A percentile compares a stretch with the other conserved stretches of the same genome.
Evolutionary conservation across 2,329 filamentous ascomycete genomes (phyloP).

Genomic region (Xylariaceae sp.): DNA sequence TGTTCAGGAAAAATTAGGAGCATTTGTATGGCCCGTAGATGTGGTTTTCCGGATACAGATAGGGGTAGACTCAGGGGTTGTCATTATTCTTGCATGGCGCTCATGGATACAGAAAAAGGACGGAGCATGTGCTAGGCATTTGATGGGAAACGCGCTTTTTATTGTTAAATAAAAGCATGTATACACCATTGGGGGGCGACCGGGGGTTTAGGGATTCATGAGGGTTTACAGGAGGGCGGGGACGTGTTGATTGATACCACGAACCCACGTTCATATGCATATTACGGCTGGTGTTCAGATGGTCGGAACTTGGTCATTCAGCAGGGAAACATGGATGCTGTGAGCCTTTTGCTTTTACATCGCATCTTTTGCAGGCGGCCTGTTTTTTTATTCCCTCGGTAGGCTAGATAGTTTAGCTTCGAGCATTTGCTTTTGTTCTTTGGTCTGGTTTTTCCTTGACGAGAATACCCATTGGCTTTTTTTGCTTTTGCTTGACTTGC

Average conservation of each 20-base stretch:
- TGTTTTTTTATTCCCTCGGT: too few relatives aligned
- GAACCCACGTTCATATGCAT: slow-evolving; percentile 20
- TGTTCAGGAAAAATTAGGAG: slow-evolving; percentile 54
- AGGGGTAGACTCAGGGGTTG: not conserved
- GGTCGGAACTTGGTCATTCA: slow-evolving; percentile 5
- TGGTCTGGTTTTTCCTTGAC: slow-evolving; percentile 1
- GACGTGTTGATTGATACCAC: slow-evolving; percentile 13
- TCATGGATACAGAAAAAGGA: slow-evolving; percentile 10
- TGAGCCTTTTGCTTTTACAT: slow-evolving; percentile 4
- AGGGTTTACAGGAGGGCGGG: not conserved
- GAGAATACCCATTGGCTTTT: slow-evolving; percentile 17
- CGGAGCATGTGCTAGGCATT: slow-evolving; percentile 11
- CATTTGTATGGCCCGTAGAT: slow-evolving; percentile 24
- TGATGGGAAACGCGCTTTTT: not conserved
- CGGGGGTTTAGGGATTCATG: not conserved
- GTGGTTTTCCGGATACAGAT: not conserved
- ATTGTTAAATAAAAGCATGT: not conserved
- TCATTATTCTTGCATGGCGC: slow-evolving; percentile 11
- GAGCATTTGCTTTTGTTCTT: slow-evolving; percentile 7
- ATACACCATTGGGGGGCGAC: not conserved
- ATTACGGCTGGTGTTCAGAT: slow-evolving; percentile 19
- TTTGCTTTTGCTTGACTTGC: not conserved
- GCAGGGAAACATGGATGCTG: slow-evolving; percentile 12
- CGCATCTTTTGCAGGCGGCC: too few relatives aligned
- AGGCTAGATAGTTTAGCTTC: slow-evolving; percentile 1